A percentile compares a stretch with the other conserved stretches of the same genome.
These are phyloP conservation scores for Xerocomus amazonicus DNA, from an alignment of 1,284 basidiomycete species.

Conservation along the genomic window DNA sequence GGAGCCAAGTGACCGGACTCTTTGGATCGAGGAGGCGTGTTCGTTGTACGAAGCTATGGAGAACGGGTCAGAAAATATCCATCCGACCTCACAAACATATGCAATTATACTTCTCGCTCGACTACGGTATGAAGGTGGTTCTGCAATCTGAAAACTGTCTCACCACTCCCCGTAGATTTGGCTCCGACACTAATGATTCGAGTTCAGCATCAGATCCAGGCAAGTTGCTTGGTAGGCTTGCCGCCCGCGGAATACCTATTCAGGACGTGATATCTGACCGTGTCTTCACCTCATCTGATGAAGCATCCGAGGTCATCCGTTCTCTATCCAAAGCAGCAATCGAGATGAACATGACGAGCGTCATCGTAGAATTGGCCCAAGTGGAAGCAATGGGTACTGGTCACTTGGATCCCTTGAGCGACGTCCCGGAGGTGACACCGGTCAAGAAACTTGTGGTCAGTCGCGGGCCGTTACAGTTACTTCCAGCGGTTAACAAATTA, in stretches of 20 bases:
- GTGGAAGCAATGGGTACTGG: constrained; percentile 45
- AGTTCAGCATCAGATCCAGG: constrained; percentile 10
- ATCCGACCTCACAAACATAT: constrained; percentile 59
- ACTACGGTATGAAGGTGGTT: constrained; percentile 41
- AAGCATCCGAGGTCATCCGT: constrained; percentile 53
- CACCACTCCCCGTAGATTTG: constrained; percentile 34
- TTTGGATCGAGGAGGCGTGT: constrained; percentile 62
- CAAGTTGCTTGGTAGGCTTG: constrained; percentile 47
- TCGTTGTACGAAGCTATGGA: constrained; percentile 57
- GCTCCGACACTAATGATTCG: constrained; percentile 30
- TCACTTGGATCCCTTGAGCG: constrained; percentile 42
- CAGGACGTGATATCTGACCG: constrained; percentile 55
- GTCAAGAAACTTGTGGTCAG: constrained; percentile 37
- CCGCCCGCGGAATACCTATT: constrained; percentile 50
- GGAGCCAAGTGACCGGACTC: constrained; percentile 38
- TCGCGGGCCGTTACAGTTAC: background rate
- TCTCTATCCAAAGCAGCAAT: constrained; percentile 59
- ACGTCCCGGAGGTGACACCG: constrained; percentile 57
- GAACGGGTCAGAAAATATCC: constrained; percentile 43
- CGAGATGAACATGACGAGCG: constrained; percentile 44
- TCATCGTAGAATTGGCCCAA: constrained; percentile 57
- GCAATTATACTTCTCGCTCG: constrained; percentile 61
- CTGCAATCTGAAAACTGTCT: constrained; percentile 4
- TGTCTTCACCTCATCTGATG: constrained; percentile 49
- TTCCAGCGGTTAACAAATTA: background rate